A percentile compares a stretch with the other conserved stretches of the same genome.
Conservation (phyloP, 768 basidiomycete genomes). For the Multifurca ochricompacta region DNA sequence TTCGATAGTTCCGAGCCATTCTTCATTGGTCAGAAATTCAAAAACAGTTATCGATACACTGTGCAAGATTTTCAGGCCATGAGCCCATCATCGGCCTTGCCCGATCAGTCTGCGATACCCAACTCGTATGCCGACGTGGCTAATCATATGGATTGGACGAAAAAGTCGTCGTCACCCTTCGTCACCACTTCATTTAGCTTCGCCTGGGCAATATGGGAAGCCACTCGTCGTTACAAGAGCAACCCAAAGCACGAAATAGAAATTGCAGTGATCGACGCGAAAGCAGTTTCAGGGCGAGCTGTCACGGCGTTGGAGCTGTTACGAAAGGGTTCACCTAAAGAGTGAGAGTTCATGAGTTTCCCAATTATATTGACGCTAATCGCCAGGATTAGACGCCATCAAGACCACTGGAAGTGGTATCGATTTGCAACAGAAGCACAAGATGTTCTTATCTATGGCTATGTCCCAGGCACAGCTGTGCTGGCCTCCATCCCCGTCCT, state of each 20-base stretch:
- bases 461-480: conserved; percentile 57
- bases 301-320: conserved; percentile 62
- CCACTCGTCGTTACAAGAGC: conserved; percentile 61
- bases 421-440: conserved; percentile 70
- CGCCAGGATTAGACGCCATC: conserved; percentile 38
- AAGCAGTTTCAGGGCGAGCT: conserved; percentile 46
- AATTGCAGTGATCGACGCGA: conserved; percentile 72
- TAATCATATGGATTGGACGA: conserved; percentile 72
- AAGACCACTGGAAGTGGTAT: conserved; percentile 70
- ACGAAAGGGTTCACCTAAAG: conserved; percentile 39
- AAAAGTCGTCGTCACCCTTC: conserved; percentile 58
- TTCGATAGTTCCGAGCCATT: conserved; percentile 50
- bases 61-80: conserved; percentile 23
- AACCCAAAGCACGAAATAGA: conserved; percentile 70
- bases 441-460: conserved; percentile 62
- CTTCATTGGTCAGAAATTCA: conserved; percentile 63
- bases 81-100: conserved; percentile 15
- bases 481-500: conserved; percentile 63
- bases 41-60: conserved; percentile 28
- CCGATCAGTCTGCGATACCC: conserved; percentile 19
- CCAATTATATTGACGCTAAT: conserved; percentile 8
- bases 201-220: conserved; percentile 78
- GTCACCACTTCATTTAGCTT: conserved; percentile 77
- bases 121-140: conserved; percentile 54
- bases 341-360: conserved; percentile 37